Evolutionary conservation across 352 stramenopile genomes (phyloP).

Genomic region (Globisporangium echinulatum): DNA sequence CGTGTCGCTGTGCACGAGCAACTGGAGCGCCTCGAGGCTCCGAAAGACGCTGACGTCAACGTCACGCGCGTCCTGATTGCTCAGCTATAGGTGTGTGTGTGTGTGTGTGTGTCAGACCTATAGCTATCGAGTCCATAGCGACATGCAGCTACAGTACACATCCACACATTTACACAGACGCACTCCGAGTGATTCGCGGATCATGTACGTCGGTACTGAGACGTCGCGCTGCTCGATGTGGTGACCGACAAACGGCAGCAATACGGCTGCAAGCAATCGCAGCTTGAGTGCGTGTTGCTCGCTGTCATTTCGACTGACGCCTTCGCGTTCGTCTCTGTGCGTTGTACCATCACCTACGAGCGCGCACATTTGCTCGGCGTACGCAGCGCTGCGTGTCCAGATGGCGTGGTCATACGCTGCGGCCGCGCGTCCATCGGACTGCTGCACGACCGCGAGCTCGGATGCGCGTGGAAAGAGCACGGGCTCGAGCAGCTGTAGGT

Average conservation of each 20-base stretch:
- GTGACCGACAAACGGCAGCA: conserved; percentile 42
- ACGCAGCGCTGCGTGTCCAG: conserved; percentile 34
- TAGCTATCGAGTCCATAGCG: not conserved
- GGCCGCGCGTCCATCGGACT: conserved; percentile 14
- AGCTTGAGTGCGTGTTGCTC: conserved; percentile 41
- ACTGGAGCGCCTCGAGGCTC: conserved; percentile 24
- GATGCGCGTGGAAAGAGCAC: conserved; percentile 35
- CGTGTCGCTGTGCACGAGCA: not conserved
- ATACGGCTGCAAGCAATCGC: conserved; percentile 36
- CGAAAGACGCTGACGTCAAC: conserved; percentile 42
- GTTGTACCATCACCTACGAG: not conserved
- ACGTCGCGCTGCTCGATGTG: conserved; percentile 34
- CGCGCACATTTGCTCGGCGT: conserved; percentile 32
- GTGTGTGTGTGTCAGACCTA: conserved; percentile 1
- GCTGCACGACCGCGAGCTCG: conserved; percentile 21
- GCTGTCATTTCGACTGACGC: too few species aligned
- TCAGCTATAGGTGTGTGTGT: too few species aligned
- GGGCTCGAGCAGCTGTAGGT: conserved; percentile 39
- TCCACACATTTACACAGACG: too few species aligned
- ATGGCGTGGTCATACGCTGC: conserved; percentile 7
- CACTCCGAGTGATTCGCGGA: conserved; percentile 63
- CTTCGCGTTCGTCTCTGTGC: not conserved
- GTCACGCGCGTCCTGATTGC: conserved; percentile 51
- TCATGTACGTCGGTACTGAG: conserved; percentile 33
- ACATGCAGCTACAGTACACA: too few species aligned